A percentile compares a stretch with the other conserved stretches of the same genome.
phyloP scores from a whole-genome alignment of 2,329 filamentous ascomycete species.

The Penicillium sp. region DNA sequence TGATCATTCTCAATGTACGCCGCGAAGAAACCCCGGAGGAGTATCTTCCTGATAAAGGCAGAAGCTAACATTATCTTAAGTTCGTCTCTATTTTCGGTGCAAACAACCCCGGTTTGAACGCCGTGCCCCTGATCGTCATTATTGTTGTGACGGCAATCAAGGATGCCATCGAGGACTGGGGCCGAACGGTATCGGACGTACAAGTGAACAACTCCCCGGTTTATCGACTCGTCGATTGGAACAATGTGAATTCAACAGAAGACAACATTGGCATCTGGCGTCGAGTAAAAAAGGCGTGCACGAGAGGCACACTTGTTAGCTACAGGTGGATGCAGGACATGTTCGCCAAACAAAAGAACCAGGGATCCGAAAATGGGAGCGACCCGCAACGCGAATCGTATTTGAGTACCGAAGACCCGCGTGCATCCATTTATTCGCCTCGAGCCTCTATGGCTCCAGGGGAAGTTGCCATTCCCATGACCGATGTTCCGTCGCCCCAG shows the following conservation, averaged over 20 bases:
- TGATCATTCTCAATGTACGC: slow-evolving; percentile 89
- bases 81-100: slow-evolving; percentile 95
- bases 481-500: slow-evolving; percentile 77
- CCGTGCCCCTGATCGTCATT: slow-evolving; percentile 90
- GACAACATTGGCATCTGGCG: slow-evolving; percentile 84
- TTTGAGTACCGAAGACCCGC: slow-evolving; percentile 54
- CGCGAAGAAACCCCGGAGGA: background rate
- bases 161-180: slow-evolving; percentile 91
- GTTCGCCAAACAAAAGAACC: slow-evolving; percentile 47
- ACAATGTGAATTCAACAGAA: slow-evolving; percentile 86
- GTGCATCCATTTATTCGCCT: slow-evolving; percentile 52
- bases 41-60: background rate
- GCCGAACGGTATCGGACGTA: slow-evolving; percentile 82
- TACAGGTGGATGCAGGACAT: slow-evolving; percentile 49
- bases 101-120: slow-evolving; percentile 79
- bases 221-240: slow-evolving; percentile 79
- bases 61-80: slow-evolving; percentile 46
- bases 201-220: slow-evolving; percentile 95
- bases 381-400: slow-evolving; percentile 62
- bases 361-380: slow-evolving; percentile 19
- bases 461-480: slow-evolving; percentile 83
- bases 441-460: slow-evolving; percentile 38
- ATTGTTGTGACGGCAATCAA: slow-evolving; percentile 83
- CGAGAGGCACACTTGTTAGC: slow-evolving; percentile 54
- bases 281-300: slow-evolving; percentile 80